phyloP scores from a whole-genome alignment of 441 rosid genomes.

The Gossypium schwendimanii region DNA sequence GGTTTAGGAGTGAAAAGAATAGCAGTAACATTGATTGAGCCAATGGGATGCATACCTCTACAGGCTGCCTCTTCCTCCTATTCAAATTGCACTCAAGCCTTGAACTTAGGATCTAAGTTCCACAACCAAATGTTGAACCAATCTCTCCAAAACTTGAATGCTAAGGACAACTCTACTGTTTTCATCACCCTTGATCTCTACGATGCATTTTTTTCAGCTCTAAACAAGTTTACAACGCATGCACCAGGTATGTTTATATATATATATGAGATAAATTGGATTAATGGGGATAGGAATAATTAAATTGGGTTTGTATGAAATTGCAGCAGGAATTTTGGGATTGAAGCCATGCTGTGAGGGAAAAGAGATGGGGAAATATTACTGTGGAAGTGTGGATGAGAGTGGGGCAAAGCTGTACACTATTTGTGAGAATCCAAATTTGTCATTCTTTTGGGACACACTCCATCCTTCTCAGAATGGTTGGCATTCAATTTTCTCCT shows the following conservation, averaged over 20 bases:
- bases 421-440: constrained; percentile 31
- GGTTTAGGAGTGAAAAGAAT: constrained; percentile 38
- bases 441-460: constrained; percentile 43
- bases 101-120: constrained; percentile 21
- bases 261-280: too few species aligned
- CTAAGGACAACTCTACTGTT: not conserved
- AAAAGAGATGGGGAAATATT: not conserved
- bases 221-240: constrained; percentile 9
- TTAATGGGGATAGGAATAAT: too few species aligned
- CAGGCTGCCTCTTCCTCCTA: constrained; percentile 23
- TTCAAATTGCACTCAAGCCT: constrained; percentile 28
- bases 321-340: constrained; percentile 13
- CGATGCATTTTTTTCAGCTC: constrained; percentile 33
- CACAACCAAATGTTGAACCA: constrained; percentile 34
- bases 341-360: constrained; percentile 40
- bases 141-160: constrained; percentile 28
- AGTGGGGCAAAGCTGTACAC: constrained; percentile 28
- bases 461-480: constrained; percentile 46
- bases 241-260: constrained; percentile 17
- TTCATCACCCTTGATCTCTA: constrained; percentile 34
- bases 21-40: constrained; percentile 30
- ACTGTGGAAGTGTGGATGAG: constrained; percentile 26
- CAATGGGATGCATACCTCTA: constrained; percentile 47
- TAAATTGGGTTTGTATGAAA: not conserved
- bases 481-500: constrained; percentile 29